phyloP scores from a whole-genome alignment of 108 stramenopile genomes.

The Skeletonema grethae region DNA sequence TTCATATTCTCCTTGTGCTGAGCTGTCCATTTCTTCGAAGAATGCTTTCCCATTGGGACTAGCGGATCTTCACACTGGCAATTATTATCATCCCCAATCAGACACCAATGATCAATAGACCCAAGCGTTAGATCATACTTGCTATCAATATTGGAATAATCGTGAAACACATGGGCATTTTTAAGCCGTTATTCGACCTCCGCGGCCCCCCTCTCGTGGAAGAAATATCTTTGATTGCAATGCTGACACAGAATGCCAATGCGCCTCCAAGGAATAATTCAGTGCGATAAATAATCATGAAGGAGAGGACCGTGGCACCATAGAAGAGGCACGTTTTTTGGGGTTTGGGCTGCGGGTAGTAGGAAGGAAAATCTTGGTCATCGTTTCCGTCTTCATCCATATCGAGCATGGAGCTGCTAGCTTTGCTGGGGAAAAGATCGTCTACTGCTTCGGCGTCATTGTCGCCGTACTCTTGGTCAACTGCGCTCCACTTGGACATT shows the following conservation, averaged over 20 bases:
- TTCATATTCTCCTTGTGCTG: constrained; percentile 57
- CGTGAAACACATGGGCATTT: constrained; percentile 38
- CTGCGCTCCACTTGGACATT: constrained; percentile 1
- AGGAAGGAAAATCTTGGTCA: constrained; percentile 8
- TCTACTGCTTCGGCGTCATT: constrained; percentile 17
- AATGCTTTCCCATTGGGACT: constrained; percentile 32
- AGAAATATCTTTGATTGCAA: constrained; percentile 15
- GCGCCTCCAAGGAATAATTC: constrained; percentile 31
- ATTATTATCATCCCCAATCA: constrained; percentile 50
- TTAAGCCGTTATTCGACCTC: constrained; percentile 17
- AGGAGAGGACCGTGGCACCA: constrained; percentile 42
- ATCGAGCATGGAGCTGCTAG: constrained; percentile 14
- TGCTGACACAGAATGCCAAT: constrained; percentile 29
- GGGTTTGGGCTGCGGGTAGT: constrained; percentile 2
- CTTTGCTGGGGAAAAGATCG: constrained; percentile 25
- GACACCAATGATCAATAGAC: constrained; percentile 74
- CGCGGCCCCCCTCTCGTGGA: background rate
- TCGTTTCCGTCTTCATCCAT: constrained; percentile 3
- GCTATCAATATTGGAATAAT: constrained; percentile 50
- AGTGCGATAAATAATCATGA: constrained; percentile 48
- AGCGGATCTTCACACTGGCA: constrained; percentile 69
- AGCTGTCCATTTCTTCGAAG: constrained; percentile 42
- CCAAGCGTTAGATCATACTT: constrained; percentile 61
- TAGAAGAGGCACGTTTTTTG: constrained; percentile 40
- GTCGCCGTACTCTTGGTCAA: constrained; percentile 45